These are phyloP conservation scores for Apophysomyces ossiformis DNA, from an alignment of 371 early-diverging fungal genomes.

Conservation along the genomic window DNA sequence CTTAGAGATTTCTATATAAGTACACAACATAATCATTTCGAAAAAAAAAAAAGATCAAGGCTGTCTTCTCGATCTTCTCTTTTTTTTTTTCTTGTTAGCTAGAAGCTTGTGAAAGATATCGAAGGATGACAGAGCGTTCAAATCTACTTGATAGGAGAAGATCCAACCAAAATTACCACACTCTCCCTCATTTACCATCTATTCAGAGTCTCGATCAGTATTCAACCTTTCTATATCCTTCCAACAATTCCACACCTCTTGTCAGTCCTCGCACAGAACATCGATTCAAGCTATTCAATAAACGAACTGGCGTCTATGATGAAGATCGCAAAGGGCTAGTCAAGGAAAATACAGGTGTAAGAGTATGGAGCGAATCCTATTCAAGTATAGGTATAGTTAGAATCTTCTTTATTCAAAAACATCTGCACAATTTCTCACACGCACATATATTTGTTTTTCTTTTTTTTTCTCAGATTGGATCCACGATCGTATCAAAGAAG, in stretches of 20 bases:
- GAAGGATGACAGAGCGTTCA: constrained; percentile 27
- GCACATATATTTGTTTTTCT: not conserved
- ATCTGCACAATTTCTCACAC: too few relatives aligned
- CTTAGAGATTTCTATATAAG: not conserved
- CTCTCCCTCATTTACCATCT: constrained; percentile 13
- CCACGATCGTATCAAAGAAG: constrained; percentile 90
- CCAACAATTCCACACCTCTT: constrained; percentile 12
- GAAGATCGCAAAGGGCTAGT: constrained; percentile 62
- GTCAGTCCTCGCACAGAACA: constrained; percentile 11
- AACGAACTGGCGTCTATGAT: constrained; percentile 50
- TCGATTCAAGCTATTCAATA: constrained; percentile 40
- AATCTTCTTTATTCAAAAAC: not conserved
- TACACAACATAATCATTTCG: not conserved
- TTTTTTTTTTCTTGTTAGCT: constrained; percentile 8
- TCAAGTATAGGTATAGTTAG: constrained; percentile 77
- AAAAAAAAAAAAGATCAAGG: not conserved
- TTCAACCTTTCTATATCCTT: constrained; percentile 25
- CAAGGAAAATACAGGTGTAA: constrained; percentile 63
- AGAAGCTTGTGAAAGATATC: not conserved
- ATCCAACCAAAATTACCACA: constrained; percentile 22
- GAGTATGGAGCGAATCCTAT: constrained; percentile 70
- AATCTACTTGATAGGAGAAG: constrained; percentile 37
- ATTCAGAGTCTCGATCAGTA: constrained; percentile 2
- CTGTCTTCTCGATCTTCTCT: not conserved
- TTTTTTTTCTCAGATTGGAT: constrained; percentile 78